Conservation (phyloP, 2,329 filamentous ascomycete genomes). For the Colletotrichum horii region DNA sequence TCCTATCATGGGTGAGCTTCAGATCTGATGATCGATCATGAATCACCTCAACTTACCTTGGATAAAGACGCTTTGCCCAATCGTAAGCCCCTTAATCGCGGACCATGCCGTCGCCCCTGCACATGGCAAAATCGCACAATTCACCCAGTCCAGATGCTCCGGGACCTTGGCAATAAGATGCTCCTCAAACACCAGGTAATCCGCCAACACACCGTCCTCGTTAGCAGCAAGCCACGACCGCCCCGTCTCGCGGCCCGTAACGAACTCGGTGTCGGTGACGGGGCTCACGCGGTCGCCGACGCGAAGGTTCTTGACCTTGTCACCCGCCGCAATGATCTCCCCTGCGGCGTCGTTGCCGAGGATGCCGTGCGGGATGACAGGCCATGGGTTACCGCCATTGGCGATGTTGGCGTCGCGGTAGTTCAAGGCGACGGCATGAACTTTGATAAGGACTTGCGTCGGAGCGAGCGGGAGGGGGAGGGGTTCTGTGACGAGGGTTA, state of each 20-base stretch:
- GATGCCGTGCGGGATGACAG: constrained; percentile 36
- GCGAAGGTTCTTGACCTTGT: constrained; percentile 33
- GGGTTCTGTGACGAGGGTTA: constrained; percentile 37
- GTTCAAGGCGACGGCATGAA: constrained; percentile 38
- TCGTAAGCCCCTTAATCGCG: constrained; percentile 41
- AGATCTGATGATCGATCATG: not conserved
- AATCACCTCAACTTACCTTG: constrained; percentile 35
- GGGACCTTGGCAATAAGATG: constrained; percentile 39
- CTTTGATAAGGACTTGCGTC: constrained; percentile 33
- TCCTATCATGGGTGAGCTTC: constrained; percentile 24
- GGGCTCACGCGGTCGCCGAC: constrained; percentile 42
- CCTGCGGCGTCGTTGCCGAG: constrained; percentile 45
- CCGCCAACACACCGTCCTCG: constrained; percentile 47
- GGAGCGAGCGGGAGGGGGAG: constrained; percentile 33
- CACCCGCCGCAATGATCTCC: constrained; percentile 42
- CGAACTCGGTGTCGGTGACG: constrained; percentile 41
- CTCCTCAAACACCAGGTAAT: constrained; percentile 46
- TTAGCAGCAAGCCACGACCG: constrained; percentile 48
- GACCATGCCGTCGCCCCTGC: constrained; percentile 51
- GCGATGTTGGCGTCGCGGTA: constrained; percentile 40
- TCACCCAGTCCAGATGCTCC: constrained; percentile 37
- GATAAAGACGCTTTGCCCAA: constrained; percentile 47
- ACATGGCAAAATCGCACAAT: constrained; percentile 43
- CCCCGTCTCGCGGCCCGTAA: constrained; percentile 39
- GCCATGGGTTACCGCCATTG: constrained; percentile 45